phyloP scores from a whole-genome alignment of 495 filamentous ascomycete species.

The Hypoxylon lenormandii region DNA sequence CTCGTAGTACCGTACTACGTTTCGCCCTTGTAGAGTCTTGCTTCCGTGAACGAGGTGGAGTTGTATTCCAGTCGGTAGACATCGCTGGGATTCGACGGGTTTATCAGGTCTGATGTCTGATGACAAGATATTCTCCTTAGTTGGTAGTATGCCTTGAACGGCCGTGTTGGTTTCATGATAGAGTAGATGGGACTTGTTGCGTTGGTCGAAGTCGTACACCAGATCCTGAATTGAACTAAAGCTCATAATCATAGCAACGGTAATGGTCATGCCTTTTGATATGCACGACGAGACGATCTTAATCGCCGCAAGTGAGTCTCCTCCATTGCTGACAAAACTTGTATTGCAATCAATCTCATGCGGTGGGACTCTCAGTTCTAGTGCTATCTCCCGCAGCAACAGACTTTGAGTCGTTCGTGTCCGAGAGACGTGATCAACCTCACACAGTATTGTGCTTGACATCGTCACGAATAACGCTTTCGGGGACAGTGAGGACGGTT shows the following conservation, averaged over 20 bases:
- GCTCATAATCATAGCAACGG: conserved; percentile 4
- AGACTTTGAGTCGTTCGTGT: background rate
- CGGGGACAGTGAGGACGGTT: too few species aligned
- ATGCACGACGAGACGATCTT: conserved; percentile 4
- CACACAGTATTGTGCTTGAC: too few species aligned
- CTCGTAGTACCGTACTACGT: conserved; percentile 16
- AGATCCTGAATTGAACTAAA: background rate
- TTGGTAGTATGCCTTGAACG: too few species aligned
- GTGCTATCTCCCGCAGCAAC: conserved; percentile 3
- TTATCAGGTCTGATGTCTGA: too few species aligned
- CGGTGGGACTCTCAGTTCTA: conserved; percentile 3
- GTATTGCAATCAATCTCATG: background rate
- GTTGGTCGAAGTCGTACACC: background rate
- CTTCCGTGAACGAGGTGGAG: conserved; percentile 1
- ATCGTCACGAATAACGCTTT: too few species aligned
- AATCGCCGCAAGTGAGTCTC: conserved; percentile 4
- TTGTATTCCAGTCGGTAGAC: background rate
- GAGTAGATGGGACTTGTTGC: background rate
- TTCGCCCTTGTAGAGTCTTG: background rate
- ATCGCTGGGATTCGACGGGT: too few species aligned
- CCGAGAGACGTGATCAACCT: background rate
- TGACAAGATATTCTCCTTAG: too few species aligned
- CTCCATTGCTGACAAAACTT: conserved; percentile 5
- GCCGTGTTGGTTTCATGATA: too few species aligned
- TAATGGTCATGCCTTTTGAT: conserved; percentile 8